These are phyloP conservation scores for Spizellomyces sp. DNA, from an alignment of 192 early-diverging fungal species.

Conservation along the genomic window DNA sequence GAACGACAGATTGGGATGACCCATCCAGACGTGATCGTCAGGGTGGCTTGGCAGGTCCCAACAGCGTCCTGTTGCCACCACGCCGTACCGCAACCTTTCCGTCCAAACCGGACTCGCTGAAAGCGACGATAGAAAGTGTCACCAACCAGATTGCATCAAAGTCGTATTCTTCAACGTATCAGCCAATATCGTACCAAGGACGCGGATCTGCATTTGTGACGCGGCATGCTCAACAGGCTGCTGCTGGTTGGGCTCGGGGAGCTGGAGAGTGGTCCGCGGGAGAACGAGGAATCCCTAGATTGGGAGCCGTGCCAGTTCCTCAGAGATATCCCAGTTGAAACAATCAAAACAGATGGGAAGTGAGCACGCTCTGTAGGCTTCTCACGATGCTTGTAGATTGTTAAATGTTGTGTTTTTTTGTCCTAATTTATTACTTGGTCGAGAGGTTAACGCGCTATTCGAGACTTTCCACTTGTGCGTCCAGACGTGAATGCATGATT, in stretches of 20 bases:
- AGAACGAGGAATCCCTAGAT: neutral
- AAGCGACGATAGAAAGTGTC: neutral
- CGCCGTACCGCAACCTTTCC: neutral
- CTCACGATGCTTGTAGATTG: no score
- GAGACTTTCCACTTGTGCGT: no score
- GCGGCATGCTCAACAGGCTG: constrained; percentile 6
- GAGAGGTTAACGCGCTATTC: no score
- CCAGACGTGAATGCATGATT: no score
- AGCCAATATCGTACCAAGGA: neutral
- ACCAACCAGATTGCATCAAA: neutral
- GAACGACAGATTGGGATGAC: neutral
- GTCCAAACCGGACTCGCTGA: neutral
- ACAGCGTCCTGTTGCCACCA: neutral
- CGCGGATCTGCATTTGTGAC: constrained; percentile 20
- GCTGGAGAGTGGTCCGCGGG: neutral
- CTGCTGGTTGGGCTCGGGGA: neutral
- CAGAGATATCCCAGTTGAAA: neutral
- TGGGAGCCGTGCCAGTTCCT: neutral
- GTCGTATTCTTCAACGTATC: neutral
- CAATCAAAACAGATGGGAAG: no score
- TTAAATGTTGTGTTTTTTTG: no score
- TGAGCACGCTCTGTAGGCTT: no score
- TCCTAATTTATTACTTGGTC: no score
- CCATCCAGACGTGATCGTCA: neutral
- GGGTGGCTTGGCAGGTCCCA: neutral